Conservation (phyloP, 768 basidiomycete species). For the Pisolithus albus region DNA sequence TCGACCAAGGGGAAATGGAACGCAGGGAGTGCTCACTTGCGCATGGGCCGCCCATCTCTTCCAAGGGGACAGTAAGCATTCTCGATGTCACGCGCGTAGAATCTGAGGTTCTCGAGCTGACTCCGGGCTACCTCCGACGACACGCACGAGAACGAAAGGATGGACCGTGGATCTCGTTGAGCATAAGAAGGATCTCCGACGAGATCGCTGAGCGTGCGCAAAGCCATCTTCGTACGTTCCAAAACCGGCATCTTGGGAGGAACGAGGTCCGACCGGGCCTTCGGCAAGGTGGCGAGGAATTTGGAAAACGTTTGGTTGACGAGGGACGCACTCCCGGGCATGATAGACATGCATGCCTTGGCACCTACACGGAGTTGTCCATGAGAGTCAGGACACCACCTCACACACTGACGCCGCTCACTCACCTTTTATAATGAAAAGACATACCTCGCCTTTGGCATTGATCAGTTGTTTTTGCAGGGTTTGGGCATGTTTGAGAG, state of each 20-base stretch:
- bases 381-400: neutral
- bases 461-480: slow-evolving; percentile 44
- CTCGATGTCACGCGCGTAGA: slow-evolving; percentile 39
- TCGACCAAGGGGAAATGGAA: neutral
- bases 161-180: slow-evolving; percentile 48
- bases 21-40: slow-evolving; percentile 41
- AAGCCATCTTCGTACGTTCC: slow-evolving; percentile 51
- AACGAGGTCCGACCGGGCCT: slow-evolving; percentile 40
- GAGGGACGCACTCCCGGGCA: slow-evolving; percentile 50
- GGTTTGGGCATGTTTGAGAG: slow-evolving; percentile 50
- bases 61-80: slow-evolving; percentile 51
- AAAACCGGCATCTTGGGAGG: slow-evolving; percentile 28
- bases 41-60: slow-evolving; percentile 50
- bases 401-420: slow-evolving; percentile 2
- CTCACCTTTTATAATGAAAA: slow-evolving; percentile 59
- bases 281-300: slow-evolving; percentile 54
- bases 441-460: slow-evolving; percentile 37
- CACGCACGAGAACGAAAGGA: slow-evolving; percentile 64
- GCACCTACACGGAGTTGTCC: slow-evolving; percentile 35
- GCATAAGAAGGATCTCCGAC: slow-evolving; percentile 39
- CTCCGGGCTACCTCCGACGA: slow-evolving; percentile 42
- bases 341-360: slow-evolving; percentile 46
- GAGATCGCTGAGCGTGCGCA: slow-evolving; percentile 48
- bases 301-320: slow-evolving; percentile 57
- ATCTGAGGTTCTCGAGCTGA: slow-evolving; percentile 43